Percentiles rank a stretch among this genome's conserved stretches.
phyloP scores from a whole-genome alignment of 2,329 filamentous ascomycete species.

The Triangularia setosa region DNA sequence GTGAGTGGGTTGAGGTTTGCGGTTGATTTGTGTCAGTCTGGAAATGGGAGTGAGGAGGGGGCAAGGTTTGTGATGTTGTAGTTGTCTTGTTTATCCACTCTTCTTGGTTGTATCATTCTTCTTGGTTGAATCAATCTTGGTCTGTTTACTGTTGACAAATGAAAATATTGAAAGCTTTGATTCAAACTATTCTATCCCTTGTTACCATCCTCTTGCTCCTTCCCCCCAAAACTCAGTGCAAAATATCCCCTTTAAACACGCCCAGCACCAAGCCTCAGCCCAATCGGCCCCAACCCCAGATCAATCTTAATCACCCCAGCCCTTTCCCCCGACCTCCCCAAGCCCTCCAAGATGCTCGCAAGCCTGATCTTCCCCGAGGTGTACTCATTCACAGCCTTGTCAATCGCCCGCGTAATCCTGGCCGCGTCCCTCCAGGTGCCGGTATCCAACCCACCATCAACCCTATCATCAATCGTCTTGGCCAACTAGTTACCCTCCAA shows the following conservation, averaged over 20 bases:
- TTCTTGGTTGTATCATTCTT: background rate
- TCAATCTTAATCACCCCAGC: background rate
- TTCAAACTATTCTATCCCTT: background rate
- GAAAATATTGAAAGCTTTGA: background rate
- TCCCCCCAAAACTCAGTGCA: background rate
- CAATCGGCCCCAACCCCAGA: background rate
- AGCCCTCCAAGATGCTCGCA: background rate
- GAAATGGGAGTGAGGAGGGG: background rate
- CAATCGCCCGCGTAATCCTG: background rate
- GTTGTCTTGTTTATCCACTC: background rate
- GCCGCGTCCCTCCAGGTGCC: background rate
- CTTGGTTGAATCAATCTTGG: no score
- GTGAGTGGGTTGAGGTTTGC: slow-evolving; percentile 23
- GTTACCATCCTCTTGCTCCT: background rate
- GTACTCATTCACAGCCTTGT: background rate
- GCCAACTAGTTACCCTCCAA: background rate
- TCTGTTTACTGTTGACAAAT: no score
- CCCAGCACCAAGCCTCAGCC: background rate
- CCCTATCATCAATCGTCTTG: background rate
- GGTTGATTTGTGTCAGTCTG: slow-evolving; percentile 19
- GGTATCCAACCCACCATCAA: background rate
- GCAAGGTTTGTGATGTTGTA: slow-evolving; percentile 18
- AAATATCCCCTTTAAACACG: background rate
- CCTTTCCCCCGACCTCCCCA: background rate
- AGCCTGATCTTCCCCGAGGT: background rate